Conservation (phyloP, 148 eudicot species). For the Rhododendron henanense region DNA sequence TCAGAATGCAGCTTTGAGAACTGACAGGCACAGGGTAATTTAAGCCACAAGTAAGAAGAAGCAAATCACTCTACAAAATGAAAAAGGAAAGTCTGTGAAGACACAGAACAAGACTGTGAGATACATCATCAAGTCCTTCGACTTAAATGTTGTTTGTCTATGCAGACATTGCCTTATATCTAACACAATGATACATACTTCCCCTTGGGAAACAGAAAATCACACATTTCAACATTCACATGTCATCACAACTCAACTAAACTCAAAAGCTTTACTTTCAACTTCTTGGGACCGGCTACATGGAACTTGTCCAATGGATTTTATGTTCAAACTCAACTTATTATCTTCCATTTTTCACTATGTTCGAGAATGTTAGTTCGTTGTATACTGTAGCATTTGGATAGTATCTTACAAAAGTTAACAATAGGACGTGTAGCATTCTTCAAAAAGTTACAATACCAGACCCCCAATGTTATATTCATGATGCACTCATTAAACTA, state of each 20-base stretch:
- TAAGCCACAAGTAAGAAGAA: background rate
- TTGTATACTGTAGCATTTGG: background rate
- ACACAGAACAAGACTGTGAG: background rate
- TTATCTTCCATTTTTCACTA: background rate
- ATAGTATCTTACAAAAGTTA: background rate
- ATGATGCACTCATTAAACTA: background rate
- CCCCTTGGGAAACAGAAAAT: background rate
- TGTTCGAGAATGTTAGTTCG: background rate
- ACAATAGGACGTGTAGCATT: background rate
- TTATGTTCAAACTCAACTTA: background rate
- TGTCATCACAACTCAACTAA: background rate
- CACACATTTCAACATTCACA: background rate
- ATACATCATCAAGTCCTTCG: background rate
- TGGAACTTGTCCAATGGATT: background rate
- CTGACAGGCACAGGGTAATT: background rate
- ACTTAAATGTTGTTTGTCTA: background rate
- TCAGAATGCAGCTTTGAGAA: background rate
- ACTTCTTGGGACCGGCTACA: background rate
- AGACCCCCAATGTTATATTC: background rate
- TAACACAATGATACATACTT: background rate
- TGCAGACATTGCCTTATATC: background rate
- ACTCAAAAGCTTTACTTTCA: background rate
- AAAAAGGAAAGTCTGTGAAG: background rate
- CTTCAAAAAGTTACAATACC: background rate
- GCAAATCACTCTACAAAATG: background rate